Base-by-base conservation (phyloP, 2,329 filamentous ascomycete genomes). In the Lasiodiplodia hormozganensis region DNA sequence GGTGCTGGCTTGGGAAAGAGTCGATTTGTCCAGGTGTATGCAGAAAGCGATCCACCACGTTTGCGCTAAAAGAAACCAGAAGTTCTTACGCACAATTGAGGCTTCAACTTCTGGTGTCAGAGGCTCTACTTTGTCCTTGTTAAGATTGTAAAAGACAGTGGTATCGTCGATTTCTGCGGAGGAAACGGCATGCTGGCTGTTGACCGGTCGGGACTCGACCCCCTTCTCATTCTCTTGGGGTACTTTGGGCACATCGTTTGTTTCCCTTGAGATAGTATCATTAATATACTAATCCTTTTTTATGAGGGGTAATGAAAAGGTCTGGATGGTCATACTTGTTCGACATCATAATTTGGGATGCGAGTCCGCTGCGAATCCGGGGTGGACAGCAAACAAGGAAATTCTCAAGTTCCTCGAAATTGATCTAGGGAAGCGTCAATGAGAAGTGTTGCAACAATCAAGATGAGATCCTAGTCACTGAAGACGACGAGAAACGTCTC, bases 41-140 rank as follows among this genome's bases (percentile, higher is more conserved):
- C 28, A 34, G 10, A 56, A 56, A 18, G 53, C 53, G 34, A 56
- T 56, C 53, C 53, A 56, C 53, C 53, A 56, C 16, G 53, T 56
- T 21, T 56, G 53, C 16, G 53, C 53, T 16, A 56, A 14, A 2
- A 56, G 53, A 21, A 56, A 56, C 53, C 53, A 56, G 18, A 56
- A 56, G 31, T 56, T 56, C 23, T 21, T 56, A 5, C 53, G 53
- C 3, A 56, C 53, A 11, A 56, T 2, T n/a, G 28, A 7, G 28
- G 2, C 16, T 56, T 56, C 53, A n/a, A 34, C 8, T 12, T 56
- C 28, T 11, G 53, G 53, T 7, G 53, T 36, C 18, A 56, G 53
- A 1, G 53, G 5, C 4, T 2, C 14, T n/a, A 38, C 53, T 2
- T 21, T 18, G 18, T 56, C 18, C 23, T 56, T 56, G 28, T 56